A percentile compares a stretch with the other conserved stretches of the same genome.
phyloP scores from a whole-genome alignment of 768 basidiomycete species.

The Russula virescens region DNA sequence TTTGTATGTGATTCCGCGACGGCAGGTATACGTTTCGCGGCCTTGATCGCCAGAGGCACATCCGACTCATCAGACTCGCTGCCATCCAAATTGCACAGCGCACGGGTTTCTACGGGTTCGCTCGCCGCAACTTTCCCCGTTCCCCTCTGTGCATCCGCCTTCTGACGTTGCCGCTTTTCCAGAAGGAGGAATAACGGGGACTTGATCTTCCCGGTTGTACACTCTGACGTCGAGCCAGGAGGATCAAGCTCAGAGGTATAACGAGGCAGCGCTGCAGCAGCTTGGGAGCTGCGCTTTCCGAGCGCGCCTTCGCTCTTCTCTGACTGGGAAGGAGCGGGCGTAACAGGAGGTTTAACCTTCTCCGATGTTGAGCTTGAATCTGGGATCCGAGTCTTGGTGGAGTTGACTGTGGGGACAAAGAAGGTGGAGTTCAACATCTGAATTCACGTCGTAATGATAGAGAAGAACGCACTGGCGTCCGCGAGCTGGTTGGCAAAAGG shows the following conservation, averaged over 20 bases:
- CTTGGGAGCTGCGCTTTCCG: neutral
- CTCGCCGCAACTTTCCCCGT: neutral
- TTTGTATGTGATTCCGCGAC: neutral
- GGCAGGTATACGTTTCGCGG: neutral
- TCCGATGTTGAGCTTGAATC: neutral
- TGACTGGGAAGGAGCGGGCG: neutral
- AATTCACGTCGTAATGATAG: neutral
- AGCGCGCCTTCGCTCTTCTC: neutral
- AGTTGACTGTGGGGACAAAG: neutral
- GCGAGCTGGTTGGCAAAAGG: constrained; percentile 9
- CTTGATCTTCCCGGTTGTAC: neutral
- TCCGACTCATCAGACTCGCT: neutral
- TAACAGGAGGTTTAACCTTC: neutral
- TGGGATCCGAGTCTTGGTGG: neutral
- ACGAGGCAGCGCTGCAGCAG: neutral
- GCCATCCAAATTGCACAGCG: neutral
- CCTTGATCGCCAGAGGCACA: constrained; percentile 8
- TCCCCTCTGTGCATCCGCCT: neutral
- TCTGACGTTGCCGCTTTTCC: neutral
- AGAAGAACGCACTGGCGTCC: constrained; percentile 5
- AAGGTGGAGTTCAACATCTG: neutral
- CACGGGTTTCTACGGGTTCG: neutral
- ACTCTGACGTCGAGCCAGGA: too few relatives aligned
- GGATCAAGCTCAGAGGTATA: neutral
- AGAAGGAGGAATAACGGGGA: neutral